A percentile compares a stretch with the other conserved stretches of the same genome.
These are phyloP conservation scores for Rubroshorea leprosula DNA, from an alignment of 345 rosid genomes.

Conservation along the genomic window DNA sequence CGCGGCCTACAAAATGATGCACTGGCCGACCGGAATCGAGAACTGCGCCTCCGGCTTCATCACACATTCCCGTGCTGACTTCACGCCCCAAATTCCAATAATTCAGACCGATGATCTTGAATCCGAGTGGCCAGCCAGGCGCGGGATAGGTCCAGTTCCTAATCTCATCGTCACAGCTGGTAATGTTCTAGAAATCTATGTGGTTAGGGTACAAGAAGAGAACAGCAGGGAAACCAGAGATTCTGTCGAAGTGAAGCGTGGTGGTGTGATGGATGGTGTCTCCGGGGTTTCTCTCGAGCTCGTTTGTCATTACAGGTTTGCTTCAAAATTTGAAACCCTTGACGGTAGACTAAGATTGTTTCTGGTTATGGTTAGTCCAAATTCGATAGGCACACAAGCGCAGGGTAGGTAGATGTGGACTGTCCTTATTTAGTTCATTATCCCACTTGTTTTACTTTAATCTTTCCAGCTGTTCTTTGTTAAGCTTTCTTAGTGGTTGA, in stretches of 20 bases:
- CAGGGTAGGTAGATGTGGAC: too few species aligned
- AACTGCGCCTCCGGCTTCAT: constrained; percentile 78
- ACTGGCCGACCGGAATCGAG: constrained; percentile 86
- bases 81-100: constrained; percentile 41
- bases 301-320: constrained; percentile 79
- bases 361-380: too few species aligned
- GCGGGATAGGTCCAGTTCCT: constrained; percentile 65
- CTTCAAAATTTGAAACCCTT: too few species aligned
- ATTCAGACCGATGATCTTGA: constrained; percentile 61
- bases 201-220: constrained; percentile 78
- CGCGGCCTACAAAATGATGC: constrained; percentile 98
- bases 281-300: constrained; percentile 83
- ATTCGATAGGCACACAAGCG: too few species aligned
- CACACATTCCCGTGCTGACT: constrained; percentile 69
- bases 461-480: too few species aligned
- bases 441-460: too few species aligned
- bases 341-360: too few species aligned
- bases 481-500: neutral
- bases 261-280: constrained; percentile 74
- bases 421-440: too few species aligned
- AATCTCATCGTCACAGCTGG: constrained; percentile 69
- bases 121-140: constrained; percentile 49
- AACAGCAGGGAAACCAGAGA: constrained; percentile 36
- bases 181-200: constrained; percentile 77
- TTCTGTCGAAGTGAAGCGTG: constrained; percentile 49